phyloP scores from a whole-genome alignment of 2,329 filamentous ascomycete species.

The Colletotrichum sidae region DNA sequence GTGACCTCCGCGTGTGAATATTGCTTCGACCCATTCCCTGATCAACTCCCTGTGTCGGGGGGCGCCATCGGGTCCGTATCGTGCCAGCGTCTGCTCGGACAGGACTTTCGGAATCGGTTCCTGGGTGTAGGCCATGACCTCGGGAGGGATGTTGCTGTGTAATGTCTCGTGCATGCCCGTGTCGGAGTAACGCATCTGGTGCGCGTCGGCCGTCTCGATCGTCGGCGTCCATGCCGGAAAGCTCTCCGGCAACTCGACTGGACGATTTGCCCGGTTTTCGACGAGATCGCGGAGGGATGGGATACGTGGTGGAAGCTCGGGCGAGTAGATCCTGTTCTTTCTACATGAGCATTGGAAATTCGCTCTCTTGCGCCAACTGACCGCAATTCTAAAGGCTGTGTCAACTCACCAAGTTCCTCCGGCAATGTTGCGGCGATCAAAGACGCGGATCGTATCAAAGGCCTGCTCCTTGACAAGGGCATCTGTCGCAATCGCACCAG shows the following conservation, averaged over 20 bases:
- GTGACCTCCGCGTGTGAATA: constrained; percentile 43
- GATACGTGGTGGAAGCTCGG: not conserved
- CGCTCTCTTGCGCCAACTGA: no score
- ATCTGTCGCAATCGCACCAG: constrained; percentile 24
- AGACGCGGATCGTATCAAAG: constrained; percentile 67
- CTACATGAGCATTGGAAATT: not conserved
- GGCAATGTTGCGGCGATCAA: constrained; percentile 51
- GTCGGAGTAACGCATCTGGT: not conserved
- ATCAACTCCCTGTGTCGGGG: constrained; percentile 67
- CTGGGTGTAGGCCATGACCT: constrained; percentile 53
- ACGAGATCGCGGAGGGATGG: not conserved
- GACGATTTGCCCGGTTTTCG: not conserved
- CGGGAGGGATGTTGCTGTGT: constrained; percentile 4
- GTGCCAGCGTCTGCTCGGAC: constrained; percentile 54
- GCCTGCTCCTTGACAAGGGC: constrained; percentile 56
- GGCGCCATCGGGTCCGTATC: constrained; percentile 63
- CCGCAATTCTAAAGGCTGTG: not conserved
- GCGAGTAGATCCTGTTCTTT: not conserved
- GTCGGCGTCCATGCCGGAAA: not conserved
- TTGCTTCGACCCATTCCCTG: constrained; percentile 61
- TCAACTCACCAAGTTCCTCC: constrained; percentile 41
- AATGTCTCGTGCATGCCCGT: not conserved
- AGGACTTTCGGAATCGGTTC: constrained; percentile 58
- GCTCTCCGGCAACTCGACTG: not conserved
- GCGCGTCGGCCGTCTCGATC: not conserved